A percentile compares a stretch with the other conserved stretches of the same genome.
Evolutionary conservation across 192 early-diverging fungal genomes (phyloP).

Genomic region (Coemansia sp.): DNA sequence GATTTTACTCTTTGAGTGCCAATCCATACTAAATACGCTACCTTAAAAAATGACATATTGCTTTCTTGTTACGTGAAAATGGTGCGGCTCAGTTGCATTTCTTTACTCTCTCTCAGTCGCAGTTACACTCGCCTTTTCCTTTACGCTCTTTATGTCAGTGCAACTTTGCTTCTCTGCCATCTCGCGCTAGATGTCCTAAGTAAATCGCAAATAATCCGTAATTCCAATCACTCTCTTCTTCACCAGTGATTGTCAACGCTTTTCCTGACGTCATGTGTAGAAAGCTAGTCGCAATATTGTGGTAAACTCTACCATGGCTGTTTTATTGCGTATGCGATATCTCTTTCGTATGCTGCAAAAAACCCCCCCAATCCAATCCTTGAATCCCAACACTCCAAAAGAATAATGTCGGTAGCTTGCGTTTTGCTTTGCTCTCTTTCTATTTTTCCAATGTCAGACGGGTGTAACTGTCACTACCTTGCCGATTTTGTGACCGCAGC

Average conservation of each 20-base stretch:
- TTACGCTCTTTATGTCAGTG: too few species aligned
- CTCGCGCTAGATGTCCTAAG: background rate
- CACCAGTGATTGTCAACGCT: background rate
- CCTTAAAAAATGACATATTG: background rate
- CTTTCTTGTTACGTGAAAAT: background rate
- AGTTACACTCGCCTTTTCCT: too few species aligned
- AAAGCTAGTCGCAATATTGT: background rate
- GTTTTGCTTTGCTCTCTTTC: background rate
- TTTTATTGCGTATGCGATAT: background rate
- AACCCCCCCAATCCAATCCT: too few species aligned
- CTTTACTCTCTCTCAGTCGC: background rate
- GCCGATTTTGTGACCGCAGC: constrained; percentile 38
- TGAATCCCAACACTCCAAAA: background rate
- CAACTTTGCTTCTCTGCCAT: background rate
- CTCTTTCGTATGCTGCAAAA: background rate
- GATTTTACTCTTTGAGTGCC: too few species aligned
- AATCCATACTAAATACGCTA: background rate
- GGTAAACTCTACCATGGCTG: background rate
- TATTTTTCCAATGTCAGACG: background rate
- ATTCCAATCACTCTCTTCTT: background rate
- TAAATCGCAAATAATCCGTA: background rate
- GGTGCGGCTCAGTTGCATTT: too few species aligned
- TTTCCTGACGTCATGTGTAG: background rate
- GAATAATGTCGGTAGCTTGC: background rate
- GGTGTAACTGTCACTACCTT: constrained; percentile 36